Percentiles rank a stretch among this genome's conserved stretches.
Conservation (phyloP, 164 flowering plant genomes). For the Euptelea pleiosperma region DNA sequence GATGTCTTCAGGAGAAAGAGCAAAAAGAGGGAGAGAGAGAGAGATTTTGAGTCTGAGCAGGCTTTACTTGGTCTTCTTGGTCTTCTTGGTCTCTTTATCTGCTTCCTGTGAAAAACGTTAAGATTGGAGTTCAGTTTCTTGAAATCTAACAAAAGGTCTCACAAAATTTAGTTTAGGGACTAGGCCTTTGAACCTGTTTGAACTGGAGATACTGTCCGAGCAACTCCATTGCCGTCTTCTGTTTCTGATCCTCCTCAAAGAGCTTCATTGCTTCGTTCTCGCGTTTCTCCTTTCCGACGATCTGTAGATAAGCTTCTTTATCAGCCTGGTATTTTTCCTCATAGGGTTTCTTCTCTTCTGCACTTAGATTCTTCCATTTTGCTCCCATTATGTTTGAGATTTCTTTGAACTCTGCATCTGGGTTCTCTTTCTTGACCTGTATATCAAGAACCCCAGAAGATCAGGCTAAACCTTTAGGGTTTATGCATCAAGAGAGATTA, state of each 20-base stretch:
- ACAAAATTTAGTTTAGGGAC: too few relatives aligned
- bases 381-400: slow-evolving; percentile 67
- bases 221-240: slow-evolving; percentile 89
- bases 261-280: slow-evolving; percentile 89
- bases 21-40: too few relatives aligned
- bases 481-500: neutral
- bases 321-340: slow-evolving; percentile 81
- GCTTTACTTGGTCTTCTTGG: slow-evolving; percentile 45
- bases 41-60: neutral
- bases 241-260: slow-evolving; percentile 83
- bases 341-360: slow-evolving; percentile 92
- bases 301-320: slow-evolving; percentile 67
- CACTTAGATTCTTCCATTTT: slow-evolving; percentile 72
- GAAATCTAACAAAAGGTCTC: neutral
- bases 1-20: too few relatives aligned
- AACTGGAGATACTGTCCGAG: slow-evolving; percentile 85
- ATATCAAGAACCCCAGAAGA: neutral
- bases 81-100: slow-evolving; percentile 42
- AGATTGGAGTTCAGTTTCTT: neutral
- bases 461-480: neutral
- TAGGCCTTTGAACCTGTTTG: slow-evolving; percentile 54
- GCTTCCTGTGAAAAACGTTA: slow-evolving; percentile 30
- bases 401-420: slow-evolving; percentile 79
- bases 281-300: slow-evolving; percentile 79
- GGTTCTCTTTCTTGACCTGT: slow-evolving; percentile 82